Evolutionary conservation across 257 asterid genomes (phyloP), one percentile per base, ranked within the genome.

Genomic region (Osmanthus fragrans): DNA sequence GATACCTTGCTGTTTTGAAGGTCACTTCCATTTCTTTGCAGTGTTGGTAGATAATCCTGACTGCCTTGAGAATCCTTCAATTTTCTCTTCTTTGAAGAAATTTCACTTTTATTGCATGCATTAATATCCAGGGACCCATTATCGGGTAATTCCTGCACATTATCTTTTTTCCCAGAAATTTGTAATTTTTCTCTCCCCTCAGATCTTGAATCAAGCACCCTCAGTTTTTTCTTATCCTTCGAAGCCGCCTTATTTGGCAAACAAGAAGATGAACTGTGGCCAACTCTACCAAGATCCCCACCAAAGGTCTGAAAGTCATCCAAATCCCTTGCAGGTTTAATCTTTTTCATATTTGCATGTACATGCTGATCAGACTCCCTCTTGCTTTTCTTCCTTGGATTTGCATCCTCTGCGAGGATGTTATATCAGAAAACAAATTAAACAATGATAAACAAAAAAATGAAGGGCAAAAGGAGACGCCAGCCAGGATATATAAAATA

Each of bases 401-500:
- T 85, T 74, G 74, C 81, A 82, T 82, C 87, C 86, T 88, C 99
- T 95, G 90, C 83, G 69, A 86, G 77, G 68, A 86, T 77, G 47
- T 80, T 65, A 77, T 73, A 72, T 69, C 68, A 74, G 81, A 76
- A 76, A 81, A 72, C 42, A 73, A 80, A 74, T 60, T 77, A 76
- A 60, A 80, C 56, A 74, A 45, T 82, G 73, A 72, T 37, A 74
- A 64, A 70, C 77, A 74, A 73, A 47, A 74, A 65, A 10, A 64
- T 33, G n/a, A 77, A 77, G 68, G 64, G 71, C 63, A 76, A 64
- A 77, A 80, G 29, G 71, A 81, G 73, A 78, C 47, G 63, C 73
- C 39, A 84, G 45, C 70, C 64, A 42, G 25, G 76, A 71, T 63
- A 77, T 77, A 83, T 70, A 63, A 36, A 88, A 82, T 79, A 90